Percentiles rank a stretch among this genome's conserved stretches.
Conservation (phyloP, 768 basidiomycete genomes). For the Daedaleopsis sinensis region DNA sequence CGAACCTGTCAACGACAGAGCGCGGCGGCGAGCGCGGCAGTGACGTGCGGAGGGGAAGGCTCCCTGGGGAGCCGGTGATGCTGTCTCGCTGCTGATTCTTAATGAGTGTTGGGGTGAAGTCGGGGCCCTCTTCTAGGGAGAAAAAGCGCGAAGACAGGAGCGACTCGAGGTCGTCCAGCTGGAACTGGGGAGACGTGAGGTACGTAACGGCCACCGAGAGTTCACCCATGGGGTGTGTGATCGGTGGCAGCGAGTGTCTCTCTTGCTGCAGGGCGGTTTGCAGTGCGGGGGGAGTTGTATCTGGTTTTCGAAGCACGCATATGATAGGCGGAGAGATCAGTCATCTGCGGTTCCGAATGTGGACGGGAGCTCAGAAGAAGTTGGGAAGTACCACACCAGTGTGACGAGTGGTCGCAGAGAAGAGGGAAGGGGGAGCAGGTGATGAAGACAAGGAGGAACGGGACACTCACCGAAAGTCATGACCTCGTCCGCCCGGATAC, state of each 20-base stretch:
- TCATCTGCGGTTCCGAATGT: slow-evolving; percentile 11
- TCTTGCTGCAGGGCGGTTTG: slow-evolving; percentile 48
- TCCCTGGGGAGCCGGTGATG: slow-evolving; percentile 44
- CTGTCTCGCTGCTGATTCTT: slow-evolving; percentile 67
- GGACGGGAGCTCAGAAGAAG: not conserved
- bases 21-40: slow-evolving; percentile 50
- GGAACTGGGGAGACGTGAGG: slow-evolving; percentile 68
- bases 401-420: not conserved
- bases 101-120: slow-evolving; percentile 72
- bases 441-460: not conserved
- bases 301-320: slow-evolving; percentile 30
- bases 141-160: slow-evolving; percentile 74
- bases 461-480: slow-evolving; percentile 44
- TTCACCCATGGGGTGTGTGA: slow-evolving; percentile 70
- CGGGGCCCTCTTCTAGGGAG: slow-evolving; percentile 63
- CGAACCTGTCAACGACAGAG: slow-evolving; percentile 49
- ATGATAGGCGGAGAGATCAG: slow-evolving; percentile 8
- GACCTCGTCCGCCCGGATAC: slow-evolving; percentile 28
- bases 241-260: slow-evolving; percentile 62
- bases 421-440: not conserved
- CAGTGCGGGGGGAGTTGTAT: slow-evolving; percentile 43
- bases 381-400: not conserved
- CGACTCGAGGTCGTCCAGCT: slow-evolving; percentile 77
- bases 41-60: slow-evolving; percentile 44
- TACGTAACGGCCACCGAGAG: slow-evolving; percentile 66